Evolutionary conservation across 352 stramenopile species (phyloP).

Genomic region (Pythium guiyangense): DNA sequence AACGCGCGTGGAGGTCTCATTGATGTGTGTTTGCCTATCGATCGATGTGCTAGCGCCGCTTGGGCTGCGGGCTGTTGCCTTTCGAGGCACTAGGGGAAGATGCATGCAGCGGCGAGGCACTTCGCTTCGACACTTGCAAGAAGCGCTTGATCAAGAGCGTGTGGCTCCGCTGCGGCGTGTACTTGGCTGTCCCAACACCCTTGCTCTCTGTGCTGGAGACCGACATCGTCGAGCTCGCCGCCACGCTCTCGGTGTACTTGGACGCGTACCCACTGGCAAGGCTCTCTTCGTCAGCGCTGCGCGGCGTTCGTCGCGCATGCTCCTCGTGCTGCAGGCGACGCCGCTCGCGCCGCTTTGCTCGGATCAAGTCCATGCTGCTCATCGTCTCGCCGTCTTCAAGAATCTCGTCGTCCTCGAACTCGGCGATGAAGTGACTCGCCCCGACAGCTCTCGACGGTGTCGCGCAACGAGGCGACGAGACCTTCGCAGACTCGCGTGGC

Average conservation of each 20-base stretch:
- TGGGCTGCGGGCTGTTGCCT: not conserved
- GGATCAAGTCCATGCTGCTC: constrained; percentile 9
- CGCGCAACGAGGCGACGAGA: constrained; percentile 8
- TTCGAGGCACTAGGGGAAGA: not conserved
- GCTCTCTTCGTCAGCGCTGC: constrained; percentile 12
- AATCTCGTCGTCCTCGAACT: constrained; percentile 41
- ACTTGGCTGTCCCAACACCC: constrained; percentile 43
- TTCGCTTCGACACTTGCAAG: constrained; percentile 31
- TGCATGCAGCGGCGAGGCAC: not conserved
- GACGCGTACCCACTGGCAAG: constrained; percentile 13
- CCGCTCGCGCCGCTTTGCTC: constrained; percentile 2
- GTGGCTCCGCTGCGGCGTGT: constrained; percentile 50
- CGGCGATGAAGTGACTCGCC: constrained; percentile 14
- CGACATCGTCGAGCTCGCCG: constrained; percentile 16
- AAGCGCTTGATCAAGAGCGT: constrained; percentile 52
- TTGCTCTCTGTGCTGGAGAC: constrained; percentile 13
- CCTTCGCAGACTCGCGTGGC: not conserved
- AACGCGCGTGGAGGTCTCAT: no score
- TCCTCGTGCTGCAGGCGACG: constrained; percentile 7
- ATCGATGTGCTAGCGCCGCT: constrained; percentile 2
- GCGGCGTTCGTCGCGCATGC: not conserved
- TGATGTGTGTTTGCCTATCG: no score
- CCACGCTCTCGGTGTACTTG: constrained; percentile 28
- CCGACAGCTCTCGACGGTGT: not conserved
- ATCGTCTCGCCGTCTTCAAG: constrained; percentile 17